Evolutionary conservation across 352 stramenopile genomes (phyloP), one percentile per base, ranked within the genome.

Genomic region (Blastocystis sp.): DNA sequence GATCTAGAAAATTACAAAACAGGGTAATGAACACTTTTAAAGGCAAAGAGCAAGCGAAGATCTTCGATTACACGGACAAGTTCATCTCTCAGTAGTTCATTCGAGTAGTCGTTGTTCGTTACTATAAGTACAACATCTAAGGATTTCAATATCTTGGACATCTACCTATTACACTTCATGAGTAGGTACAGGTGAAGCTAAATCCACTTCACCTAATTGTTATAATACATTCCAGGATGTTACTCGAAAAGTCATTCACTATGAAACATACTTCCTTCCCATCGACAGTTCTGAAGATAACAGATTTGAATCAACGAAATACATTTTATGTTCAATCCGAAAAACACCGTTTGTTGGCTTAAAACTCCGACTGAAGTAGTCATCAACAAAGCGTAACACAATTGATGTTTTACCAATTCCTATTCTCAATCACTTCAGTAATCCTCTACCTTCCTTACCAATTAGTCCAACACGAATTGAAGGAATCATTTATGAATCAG

Each of bases 321-420:
- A 73, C 61, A 73, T 7, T 12, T 73, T 73, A 46, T 73, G 32
- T 21, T 73, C 32, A 14, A 46, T 73, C 21, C 61, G 61, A 37
- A 73, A 73, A 12, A 73, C 61, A 29, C 61, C 61, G 24, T 46
- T 73, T 29, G 61, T 27, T 7, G 61, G 61, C 61, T 37, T 19
- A 73, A 73, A 73, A 46, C 61, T 73, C 32, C 61, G 61, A n/a
- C 61, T 73, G 24, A 73, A 73, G 32, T 19, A 73, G 24, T 73
- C 32, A 46, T 73, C 61, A 12, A 73, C 32, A 6, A 73, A 46
- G 19, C 32, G 61, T 12, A 73, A 46, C 12, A 73, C 61, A 49
- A 73, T 73, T n/a, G 61, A 73, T 73, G 61, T 73, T 46, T 73
- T 73, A 7, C 61, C 61, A 7, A n/a, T 46, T 49, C 61, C 61